Conservation (phyloP, 352 stramenopile genomes). For the Phytophthora meadii region DNA sequence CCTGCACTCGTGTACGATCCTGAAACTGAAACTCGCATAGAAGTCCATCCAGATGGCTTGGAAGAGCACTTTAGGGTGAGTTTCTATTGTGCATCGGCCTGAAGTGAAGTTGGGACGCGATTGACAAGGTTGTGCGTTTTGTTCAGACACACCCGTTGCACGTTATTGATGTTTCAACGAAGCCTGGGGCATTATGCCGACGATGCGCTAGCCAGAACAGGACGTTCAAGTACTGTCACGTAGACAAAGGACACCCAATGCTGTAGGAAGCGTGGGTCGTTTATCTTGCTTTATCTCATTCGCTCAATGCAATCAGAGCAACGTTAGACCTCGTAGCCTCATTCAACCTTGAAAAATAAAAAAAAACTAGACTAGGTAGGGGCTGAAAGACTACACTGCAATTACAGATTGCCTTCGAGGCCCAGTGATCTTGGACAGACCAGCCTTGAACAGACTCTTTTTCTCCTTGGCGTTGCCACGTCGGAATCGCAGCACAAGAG, state of each 20-base stretch:
- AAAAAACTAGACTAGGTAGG: conserved; percentile 17
- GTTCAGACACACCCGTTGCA: conserved; percentile 69
- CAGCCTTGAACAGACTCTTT: conserved; percentile 71
- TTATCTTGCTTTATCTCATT: neutral
- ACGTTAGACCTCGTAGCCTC: conserved; percentile 27
- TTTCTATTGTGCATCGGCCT: conserved; percentile 5
- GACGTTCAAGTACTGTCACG: conserved; percentile 74
- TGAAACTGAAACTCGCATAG: conserved; percentile 41
- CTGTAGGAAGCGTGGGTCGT: conserved; percentile 38
- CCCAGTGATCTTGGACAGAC: conserved; percentile 44
- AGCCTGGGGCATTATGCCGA: conserved; percentile 50
- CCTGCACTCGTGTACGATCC: conserved; percentile 63
- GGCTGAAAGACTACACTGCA: conserved; percentile 46
- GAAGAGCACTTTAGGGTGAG: conserved; percentile 65
- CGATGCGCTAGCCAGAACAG: conserved; percentile 42
- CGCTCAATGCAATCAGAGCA: conserved; percentile 15
- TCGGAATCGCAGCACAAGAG: conserved; percentile 83
- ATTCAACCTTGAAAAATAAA: conserved; percentile 24
- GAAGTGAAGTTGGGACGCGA: conserved; percentile 9
- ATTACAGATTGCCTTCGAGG: conserved; percentile 47
- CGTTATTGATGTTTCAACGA: conserved; percentile 72
- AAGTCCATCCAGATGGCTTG: conserved; percentile 58
- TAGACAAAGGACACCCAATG: conserved; percentile 82
- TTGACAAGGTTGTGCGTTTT: conserved; percentile 7
- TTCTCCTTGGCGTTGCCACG: conserved; percentile 80